These are phyloP conservation scores for Ascodesmis nigricans DNA, from an alignment of 495 filamentous ascomycete species.

Conservation along the genomic window DNA sequence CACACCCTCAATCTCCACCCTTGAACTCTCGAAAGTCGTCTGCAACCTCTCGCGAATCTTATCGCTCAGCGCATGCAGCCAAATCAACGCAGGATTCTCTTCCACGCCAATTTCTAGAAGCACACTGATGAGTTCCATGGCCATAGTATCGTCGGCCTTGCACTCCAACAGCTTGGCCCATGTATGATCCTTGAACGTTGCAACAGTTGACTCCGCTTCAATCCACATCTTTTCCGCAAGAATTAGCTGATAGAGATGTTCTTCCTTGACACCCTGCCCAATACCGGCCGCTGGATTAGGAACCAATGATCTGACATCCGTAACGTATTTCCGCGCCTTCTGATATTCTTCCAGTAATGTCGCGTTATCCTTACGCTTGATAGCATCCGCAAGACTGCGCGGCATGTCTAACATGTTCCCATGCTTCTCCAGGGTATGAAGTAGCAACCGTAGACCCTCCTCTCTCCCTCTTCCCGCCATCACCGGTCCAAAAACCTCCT, in stretches of 20 bases:
- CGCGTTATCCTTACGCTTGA: conserved; percentile 77
- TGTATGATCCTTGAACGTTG: conserved; percentile 64
- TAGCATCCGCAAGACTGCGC: conserved; percentile 53
- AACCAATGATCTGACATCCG: conserved; percentile 46
- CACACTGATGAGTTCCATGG: conserved; percentile 28
- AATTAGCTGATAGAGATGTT: conserved; percentile 61
- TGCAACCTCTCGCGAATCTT: conserved; percentile 67
- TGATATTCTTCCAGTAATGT: conserved; percentile 65
- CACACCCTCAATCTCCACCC: conserved; percentile 58
- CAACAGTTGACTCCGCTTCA: conserved; percentile 66
- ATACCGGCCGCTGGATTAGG: conserved; percentile 31
- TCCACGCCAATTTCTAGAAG: conserved; percentile 79
- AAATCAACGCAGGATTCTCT: conserved; percentile 88
- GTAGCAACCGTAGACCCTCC: conserved; percentile 52
- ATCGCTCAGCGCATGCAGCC: conserved; percentile 73
- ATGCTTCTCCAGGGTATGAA: conserved; percentile 50
- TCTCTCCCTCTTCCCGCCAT: conserved; percentile 83
- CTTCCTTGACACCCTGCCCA: conserved; percentile 35
- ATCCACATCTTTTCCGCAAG: conserved; percentile 87
- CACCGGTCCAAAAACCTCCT: conserved; percentile 92
- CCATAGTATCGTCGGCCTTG: conserved; percentile 17
- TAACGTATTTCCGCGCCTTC: conserved; percentile 49
- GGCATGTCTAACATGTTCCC: conserved; percentile 62
- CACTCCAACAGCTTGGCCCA: conserved; percentile 54
- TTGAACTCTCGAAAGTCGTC: conserved; percentile 54